Evolutionary conservation across 805 yeast species (phyloP).

Genomic region (Starmerella bombi): DNA sequence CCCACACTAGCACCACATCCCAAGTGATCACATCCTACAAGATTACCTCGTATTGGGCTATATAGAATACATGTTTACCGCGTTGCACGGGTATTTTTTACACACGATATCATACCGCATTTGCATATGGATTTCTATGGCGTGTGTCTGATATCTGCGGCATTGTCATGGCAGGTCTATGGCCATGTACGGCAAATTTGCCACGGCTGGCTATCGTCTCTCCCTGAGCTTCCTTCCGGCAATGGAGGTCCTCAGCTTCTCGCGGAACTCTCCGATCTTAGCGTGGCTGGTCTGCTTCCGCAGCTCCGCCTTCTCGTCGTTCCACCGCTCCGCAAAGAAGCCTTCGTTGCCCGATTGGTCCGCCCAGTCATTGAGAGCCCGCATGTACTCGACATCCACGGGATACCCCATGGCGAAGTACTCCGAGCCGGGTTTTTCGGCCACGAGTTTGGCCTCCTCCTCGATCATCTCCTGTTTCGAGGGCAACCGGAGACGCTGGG

Average conservation of each 20-base stretch:
- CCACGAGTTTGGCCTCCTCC: conserved; percentile 32
- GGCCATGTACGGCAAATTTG: too few relatives aligned
- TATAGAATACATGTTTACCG: too few relatives aligned
- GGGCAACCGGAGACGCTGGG: conserved; percentile 43
- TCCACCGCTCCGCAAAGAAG: conserved; percentile 42
- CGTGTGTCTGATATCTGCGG: too few relatives aligned
- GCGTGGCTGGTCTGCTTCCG: conserved; percentile 11
- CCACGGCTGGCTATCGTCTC: too few relatives aligned
- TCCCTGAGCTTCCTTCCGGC: too few relatives aligned
- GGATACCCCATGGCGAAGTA: conserved; percentile 46
- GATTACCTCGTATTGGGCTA: too few relatives aligned
- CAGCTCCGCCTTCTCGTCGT: conserved; percentile 25
- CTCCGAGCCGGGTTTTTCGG: conserved; percentile 31
- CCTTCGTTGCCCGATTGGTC: conserved; percentile 26
- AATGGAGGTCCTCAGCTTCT: conserved; percentile 13
- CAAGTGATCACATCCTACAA: too few relatives aligned
- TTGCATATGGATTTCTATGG: too few relatives aligned
- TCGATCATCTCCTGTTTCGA: conserved; percentile 33
- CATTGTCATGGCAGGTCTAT: too few relatives aligned
- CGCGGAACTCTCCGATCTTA: conserved; percentile 13
- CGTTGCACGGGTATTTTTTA: too few relatives aligned
- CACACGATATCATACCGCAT: too few relatives aligned
- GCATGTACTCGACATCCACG: conserved; percentile 46
- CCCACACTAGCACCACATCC: too few relatives aligned
- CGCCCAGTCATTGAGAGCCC: conserved; percentile 30